Conservation (phyloP, 768 basidiomycete species). For the Tricholoma saponaceum region DNA sequence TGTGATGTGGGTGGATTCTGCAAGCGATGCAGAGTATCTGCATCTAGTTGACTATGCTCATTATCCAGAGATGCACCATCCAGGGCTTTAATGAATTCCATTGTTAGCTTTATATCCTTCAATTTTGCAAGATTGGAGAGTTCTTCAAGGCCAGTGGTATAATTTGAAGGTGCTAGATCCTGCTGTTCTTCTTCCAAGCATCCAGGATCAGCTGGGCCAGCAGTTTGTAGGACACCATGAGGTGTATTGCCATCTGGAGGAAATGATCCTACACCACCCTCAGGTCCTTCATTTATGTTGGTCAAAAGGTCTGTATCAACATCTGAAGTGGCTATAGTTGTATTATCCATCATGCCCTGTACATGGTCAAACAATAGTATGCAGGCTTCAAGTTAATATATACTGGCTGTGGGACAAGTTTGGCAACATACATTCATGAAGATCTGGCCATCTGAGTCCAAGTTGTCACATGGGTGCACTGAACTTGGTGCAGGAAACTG, state of each 20-base stretch:
- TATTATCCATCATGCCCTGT: neutral
- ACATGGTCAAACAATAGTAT: neutral
- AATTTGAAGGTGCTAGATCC: neutral
- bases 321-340: neutral
- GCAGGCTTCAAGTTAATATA: neutral
- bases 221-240: neutral
- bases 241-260: neutral
- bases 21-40: conserved; percentile 11
- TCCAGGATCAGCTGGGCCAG: neutral
- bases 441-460: neutral
- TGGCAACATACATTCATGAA: neutral
- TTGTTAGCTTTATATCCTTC: conserved; percentile 9
- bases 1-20: conserved; percentile 16
- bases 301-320: neutral
- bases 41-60: conserved; percentile 4
- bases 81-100: conserved; percentile 14
- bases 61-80: conserved; percentile 1
- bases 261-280: neutral
- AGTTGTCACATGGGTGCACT: neutral
- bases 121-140: conserved; percentile 7
- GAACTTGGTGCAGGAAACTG: neutral
- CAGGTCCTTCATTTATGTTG: neutral
- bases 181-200: neutral
- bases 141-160: conserved; percentile 3
- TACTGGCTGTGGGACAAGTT: neutral